Conservation (phyloP, 345 rosid species). For the Eucalyptus polybractea region DNA sequence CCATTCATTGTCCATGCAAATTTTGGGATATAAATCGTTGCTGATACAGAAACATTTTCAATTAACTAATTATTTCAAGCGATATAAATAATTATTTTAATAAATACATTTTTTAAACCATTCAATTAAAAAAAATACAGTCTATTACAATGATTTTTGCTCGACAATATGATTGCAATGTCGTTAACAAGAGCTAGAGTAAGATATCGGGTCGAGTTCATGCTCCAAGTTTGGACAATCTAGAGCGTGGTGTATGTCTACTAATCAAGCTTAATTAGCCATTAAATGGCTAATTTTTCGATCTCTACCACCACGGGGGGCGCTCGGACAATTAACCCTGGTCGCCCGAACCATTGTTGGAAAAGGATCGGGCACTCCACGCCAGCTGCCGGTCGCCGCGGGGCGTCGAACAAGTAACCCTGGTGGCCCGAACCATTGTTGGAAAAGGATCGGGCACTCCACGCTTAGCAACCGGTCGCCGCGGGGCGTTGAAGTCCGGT, state of each 20-base stretch:
- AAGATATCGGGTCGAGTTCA: background rate
- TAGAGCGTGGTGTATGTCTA: background rate
- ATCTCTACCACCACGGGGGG: background rate
- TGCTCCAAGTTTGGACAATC: background rate
- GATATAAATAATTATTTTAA: no score
- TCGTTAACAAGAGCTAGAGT: background rate
- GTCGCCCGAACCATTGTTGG: background rate
- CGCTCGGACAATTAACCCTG: accelerated
- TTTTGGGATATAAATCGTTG: no score
- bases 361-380: background rate
- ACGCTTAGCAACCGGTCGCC: background rate
- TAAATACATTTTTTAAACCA: no score
- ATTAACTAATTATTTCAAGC: no score
- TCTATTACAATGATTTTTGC: background rate
- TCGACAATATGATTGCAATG: background rate
- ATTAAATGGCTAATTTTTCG: background rate
- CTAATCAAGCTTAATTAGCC: background rate
- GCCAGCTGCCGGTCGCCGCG: background rate
- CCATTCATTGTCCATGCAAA: no score
- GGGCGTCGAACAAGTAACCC: background rate
- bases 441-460: background rate
- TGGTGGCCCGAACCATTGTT: background rate
- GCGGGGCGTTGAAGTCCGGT: background rate
- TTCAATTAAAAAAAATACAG: no score
- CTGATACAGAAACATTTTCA: accelerated